Conservation (phyloP, 805 yeast species). For the Teunomyces cretensis region DNA sequence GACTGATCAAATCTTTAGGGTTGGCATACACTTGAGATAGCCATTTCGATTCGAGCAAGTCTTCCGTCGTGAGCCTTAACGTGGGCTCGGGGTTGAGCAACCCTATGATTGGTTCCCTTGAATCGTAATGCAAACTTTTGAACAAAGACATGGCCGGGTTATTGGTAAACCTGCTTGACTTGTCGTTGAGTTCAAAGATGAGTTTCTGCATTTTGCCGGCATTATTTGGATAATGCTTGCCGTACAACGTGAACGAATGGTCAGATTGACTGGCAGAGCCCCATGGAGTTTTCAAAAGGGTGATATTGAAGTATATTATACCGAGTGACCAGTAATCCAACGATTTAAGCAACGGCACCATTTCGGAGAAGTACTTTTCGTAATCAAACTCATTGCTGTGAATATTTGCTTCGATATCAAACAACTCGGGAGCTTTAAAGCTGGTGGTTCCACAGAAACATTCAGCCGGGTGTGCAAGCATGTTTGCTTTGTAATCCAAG, state of each 20-base stretch:
- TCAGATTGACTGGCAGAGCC: constrained; percentile 29
- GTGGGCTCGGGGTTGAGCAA: constrained; percentile 33
- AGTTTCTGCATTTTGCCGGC: constrained; percentile 11
- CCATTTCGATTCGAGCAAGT: constrained; percentile 35
- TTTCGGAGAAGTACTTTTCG: background rate
- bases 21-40: constrained; percentile 38
- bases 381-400: constrained; percentile 5
- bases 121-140: constrained; percentile 38
- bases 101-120: constrained; percentile 30
- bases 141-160: constrained; percentile 37
- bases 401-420: constrained; percentile 19
- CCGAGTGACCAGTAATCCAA: constrained; percentile 56
- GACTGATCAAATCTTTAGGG: constrained; percentile 30
- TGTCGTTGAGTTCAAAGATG: constrained; percentile 13
- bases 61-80: constrained; percentile 24
- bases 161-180: constrained; percentile 8
- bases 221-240: constrained; percentile 25
- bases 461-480: constrained; percentile 14
- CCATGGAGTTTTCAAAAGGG: constrained; percentile 51
- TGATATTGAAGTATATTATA: constrained; percentile 46
- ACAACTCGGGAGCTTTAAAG: constrained; percentile 56
- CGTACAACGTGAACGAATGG: constrained; percentile 20
- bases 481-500: constrained; percentile 3
- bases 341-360: constrained; percentile 26
- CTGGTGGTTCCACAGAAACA: constrained; percentile 49